Base-by-base conservation (phyloP, 1,284 basidiomycete genomes). In the Ustilago shanxiensis region DNA sequence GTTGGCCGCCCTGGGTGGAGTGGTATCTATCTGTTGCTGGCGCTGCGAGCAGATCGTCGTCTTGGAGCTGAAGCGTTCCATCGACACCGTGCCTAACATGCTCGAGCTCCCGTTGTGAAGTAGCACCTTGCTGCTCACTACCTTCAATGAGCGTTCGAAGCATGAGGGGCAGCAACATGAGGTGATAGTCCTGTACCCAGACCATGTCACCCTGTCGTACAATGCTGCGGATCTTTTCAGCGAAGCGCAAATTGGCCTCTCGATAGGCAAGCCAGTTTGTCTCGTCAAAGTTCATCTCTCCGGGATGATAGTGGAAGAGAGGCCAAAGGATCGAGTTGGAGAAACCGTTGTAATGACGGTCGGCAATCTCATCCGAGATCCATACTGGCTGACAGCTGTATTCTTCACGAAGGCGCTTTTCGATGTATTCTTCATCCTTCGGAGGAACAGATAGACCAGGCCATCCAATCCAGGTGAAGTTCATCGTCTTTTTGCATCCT, bases 261-360 rank as follows among this genome's bases (percentile, higher is more conserved):
- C 96, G 91, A 87, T 99, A 99, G 1, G 95, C 96, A 55, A 93
- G 90, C 96, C 96, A 99, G 87, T 98, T 94, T 83, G 93, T 93
- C 88, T 98, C 95, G 88, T 98, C 96, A 86, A 99, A 99, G 88
- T 95, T 97, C 95, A 99, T 99, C 79, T 85, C 83, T 9, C 84
- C 83, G 0, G 80, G 79, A 86, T 98, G 95, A 87, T 98, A 99
- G 87, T 99, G 96, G 90, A 99, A 98, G 53, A 99, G 89, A 0
- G 96, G 96, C 96, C 96, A 99, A 44, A 99, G 91, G 87, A 99
- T 99, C 56, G 95, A 97, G 89, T 99, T 99, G 79, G 95, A 95
- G 89, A 99, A 99, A n/a, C 88, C 88, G 83, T 98, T 99, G 89
- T 99, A 99, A 87, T 98, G 96, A 62, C 92, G 91, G 87, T 99